These are phyloP conservation scores for Poa annua DNA, from an alignment of 176 grass and related monocot species.

Conservation along the genomic window DNA sequence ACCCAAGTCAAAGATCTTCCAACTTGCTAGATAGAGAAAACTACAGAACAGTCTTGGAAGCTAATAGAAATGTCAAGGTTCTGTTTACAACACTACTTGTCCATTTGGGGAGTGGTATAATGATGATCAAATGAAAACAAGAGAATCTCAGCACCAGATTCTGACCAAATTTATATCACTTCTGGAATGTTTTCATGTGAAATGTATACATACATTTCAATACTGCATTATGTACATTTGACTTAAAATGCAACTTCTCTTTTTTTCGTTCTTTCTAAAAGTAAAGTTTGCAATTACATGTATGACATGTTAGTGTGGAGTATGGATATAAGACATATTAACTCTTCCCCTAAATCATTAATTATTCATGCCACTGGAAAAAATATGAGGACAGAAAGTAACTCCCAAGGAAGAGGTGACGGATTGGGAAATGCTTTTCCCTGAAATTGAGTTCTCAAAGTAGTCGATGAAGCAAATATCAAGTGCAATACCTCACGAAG, in stretches of 20 bases:
- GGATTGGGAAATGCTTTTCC: conserved; percentile 3
- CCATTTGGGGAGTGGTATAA: not conserved
- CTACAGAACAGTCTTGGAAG: conserved; percentile 15
- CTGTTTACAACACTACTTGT: not conserved
- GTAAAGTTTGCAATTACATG: not conserved
- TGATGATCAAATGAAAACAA: not conserved
- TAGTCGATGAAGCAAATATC: conserved; percentile 5
- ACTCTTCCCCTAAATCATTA: not conserved
- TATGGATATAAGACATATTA: not conserved
- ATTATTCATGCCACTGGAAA: not conserved
- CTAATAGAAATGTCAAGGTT: not conserved
- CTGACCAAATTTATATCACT: conserved; percentile 6
- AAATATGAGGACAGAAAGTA: conserved; percentile 20
- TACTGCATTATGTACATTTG: not conserved
- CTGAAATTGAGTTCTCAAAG: not conserved
- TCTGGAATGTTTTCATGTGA: not conserved
- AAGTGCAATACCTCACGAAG: conserved; percentile 86
- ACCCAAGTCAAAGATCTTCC: not conserved
- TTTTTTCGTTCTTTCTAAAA: not conserved
- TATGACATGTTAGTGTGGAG: not conserved
- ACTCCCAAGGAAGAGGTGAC: conserved; percentile 17
- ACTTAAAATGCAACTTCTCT: not conserved
- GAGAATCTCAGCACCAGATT: not conserved
- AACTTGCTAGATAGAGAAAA: conserved; percentile 21
- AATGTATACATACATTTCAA: not conserved